These are phyloP conservation scores for Arthrobotrys pseudoclavata DNA, from an alignment of 2,329 filamentous ascomycete species.

Conservation along the genomic window DNA sequence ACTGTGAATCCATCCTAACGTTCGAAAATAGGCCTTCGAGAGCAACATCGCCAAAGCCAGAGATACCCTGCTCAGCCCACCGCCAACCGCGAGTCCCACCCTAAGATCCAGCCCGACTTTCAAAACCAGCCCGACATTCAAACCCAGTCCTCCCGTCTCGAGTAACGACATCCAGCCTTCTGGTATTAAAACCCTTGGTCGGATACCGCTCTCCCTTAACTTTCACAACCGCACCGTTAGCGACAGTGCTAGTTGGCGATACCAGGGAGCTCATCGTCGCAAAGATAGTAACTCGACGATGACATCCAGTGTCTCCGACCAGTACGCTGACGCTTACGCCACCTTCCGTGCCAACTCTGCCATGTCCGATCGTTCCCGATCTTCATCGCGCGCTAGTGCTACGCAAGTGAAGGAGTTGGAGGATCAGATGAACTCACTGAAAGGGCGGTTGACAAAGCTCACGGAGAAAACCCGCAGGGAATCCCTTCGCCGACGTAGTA, in stretches of 20 bases:
- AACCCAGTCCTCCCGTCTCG: slow-evolving; percentile 9
- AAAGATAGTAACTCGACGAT: slow-evolving; percentile 56
- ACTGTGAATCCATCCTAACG: slow-evolving; percentile 9
- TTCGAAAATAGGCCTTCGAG: slow-evolving; percentile 51
- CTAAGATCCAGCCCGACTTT: slow-evolving; percentile 30
- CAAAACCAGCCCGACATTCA: slow-evolving; percentile 29
- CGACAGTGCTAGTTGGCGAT: slow-evolving; percentile 52
- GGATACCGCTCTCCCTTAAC: slow-evolving; percentile 49
- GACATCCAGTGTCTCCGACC: slow-evolving; percentile 49
- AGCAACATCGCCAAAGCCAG: slow-evolving; percentile 53
- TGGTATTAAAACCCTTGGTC: slow-evolving; percentile 46
- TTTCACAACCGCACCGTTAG: slow-evolving; percentile 58
- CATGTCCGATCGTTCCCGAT: slow-evolving; percentile 55
- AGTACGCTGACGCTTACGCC: slow-evolving; percentile 51
- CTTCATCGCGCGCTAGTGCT: slow-evolving; percentile 49
- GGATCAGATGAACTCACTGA: slow-evolving; percentile 56
- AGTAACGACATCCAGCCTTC: slow-evolving; percentile 42
- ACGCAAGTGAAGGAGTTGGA: slow-evolving; percentile 57
- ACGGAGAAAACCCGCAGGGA: slow-evolving; percentile 55
- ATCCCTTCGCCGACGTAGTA: slow-evolving; percentile 52
- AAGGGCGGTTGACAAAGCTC: slow-evolving; percentile 51
- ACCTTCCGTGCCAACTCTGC: slow-evolving; percentile 47
- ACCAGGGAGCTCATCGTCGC: slow-evolving; percentile 33
- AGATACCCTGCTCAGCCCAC: slow-evolving; percentile 54
- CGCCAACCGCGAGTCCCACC: slow-evolving; percentile 24